These are phyloP conservation scores for Neurospora sp. DNA, from an alignment of 495 filamentous ascomycete genomes.

Conservation along the genomic window DNA sequence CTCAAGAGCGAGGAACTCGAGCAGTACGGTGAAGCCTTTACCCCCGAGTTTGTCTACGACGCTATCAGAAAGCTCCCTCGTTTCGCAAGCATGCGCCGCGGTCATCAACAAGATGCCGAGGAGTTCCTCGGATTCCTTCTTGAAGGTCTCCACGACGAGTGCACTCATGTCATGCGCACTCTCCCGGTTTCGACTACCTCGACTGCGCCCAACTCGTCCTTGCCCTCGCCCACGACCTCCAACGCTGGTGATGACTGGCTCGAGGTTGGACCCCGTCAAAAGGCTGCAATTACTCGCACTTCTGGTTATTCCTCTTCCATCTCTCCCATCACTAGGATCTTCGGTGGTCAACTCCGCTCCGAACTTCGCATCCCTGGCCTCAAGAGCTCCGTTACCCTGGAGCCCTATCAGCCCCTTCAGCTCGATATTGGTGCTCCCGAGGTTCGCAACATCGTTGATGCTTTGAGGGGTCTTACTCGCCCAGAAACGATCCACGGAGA, in stretches of 20 bases:
- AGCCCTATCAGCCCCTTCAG: conserved; percentile 90
- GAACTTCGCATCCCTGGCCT: conserved; percentile 80
- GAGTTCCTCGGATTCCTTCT: conserved; percentile 93
- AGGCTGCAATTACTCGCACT: conserved; percentile 73
- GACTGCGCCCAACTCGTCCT: conserved; percentile 28
- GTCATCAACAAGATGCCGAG: conserved; percentile 96
- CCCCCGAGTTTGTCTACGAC: conserved; percentile 91
- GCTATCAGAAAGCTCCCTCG: conserved; percentile 76
- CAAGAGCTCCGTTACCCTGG: conserved; percentile 81
- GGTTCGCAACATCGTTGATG: conserved; percentile 84
- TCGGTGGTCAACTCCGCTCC: conserved; percentile 84
- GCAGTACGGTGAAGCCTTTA: conserved; percentile 83
- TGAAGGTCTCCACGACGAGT: conserved; percentile 90
- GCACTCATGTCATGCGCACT: conserved; percentile 60
- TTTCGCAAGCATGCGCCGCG: conserved; percentile 87
- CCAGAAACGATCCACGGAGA: conserved; percentile 79
- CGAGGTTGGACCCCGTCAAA: conserved; percentile 89
- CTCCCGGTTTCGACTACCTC: conserved; percentile 30
- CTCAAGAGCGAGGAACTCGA: conserved; percentile 78
- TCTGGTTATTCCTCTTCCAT: conserved; percentile 63
- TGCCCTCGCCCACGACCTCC: conserved; percentile 25
- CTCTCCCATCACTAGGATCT: conserved; percentile 87
- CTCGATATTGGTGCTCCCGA: conserved; percentile 82
- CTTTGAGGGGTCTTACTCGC: conserved; percentile 71
- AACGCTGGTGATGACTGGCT: conserved; percentile 61